A percentile compares a stretch with the other conserved stretches of the same genome.
phyloP scores from a whole-genome alignment of 177 flowering plant species.

The Telopea speciosissima region DNA sequence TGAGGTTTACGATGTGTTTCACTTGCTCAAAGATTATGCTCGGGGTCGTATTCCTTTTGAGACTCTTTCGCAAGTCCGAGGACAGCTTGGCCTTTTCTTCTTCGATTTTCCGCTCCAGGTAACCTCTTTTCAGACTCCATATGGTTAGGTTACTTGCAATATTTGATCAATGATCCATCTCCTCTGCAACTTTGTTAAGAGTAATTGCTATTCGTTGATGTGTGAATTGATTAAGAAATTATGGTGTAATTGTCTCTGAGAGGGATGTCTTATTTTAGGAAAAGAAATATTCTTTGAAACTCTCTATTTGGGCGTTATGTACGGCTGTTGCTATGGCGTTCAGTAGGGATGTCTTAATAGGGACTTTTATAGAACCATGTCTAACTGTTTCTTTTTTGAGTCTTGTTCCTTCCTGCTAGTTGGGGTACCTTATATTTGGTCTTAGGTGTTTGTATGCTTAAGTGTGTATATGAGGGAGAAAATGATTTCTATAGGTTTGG shows the following conservation, averaged over 20 bases:
- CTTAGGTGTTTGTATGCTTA: neutral
- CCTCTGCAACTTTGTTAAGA: neutral
- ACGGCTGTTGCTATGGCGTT: too few relatives aligned
- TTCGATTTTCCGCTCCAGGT: conserved; percentile 58
- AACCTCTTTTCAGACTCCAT: neutral
- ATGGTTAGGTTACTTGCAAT: neutral
- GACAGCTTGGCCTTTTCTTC: conserved; percentile 46
- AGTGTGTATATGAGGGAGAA: neutral
- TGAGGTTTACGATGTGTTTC: conserved; percentile 44
- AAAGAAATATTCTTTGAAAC: neutral
- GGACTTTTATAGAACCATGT: too few relatives aligned
- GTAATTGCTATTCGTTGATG: neutral
- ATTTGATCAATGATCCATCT: too few relatives aligned
- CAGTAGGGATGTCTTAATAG: too few relatives aligned
- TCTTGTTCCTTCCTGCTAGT: neutral
- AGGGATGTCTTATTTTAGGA: too few relatives aligned
- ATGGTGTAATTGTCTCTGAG: neutral
- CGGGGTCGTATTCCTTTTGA: conserved; percentile 58
- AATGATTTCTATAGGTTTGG: neutral
- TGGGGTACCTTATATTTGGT: neutral
- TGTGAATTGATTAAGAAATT: neutral
- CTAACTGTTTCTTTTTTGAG: too few relatives aligned
- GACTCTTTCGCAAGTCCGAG: conserved; percentile 47
- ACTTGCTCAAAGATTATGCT: conserved; percentile 59
- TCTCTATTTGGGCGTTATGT: neutral